Evolutionary conservation across 208 protist genomes (phyloP).

Genomic region (Eutreptiella sp.): DNA sequence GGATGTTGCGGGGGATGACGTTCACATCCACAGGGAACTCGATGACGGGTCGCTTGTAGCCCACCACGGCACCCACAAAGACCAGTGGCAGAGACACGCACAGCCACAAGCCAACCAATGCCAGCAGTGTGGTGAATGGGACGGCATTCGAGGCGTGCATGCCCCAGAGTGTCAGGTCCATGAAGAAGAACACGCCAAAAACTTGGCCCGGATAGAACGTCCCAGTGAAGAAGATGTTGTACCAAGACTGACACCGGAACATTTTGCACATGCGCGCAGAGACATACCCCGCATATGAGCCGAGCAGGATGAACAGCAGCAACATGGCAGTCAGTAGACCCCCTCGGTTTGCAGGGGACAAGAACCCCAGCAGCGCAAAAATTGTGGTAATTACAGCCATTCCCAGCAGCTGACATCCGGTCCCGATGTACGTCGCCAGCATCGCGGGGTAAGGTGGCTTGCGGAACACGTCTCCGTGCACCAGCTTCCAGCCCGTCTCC

Average conservation of each 20-base stretch:
- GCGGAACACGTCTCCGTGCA: constrained; percentile 95
- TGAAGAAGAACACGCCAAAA: constrained; percentile 53
- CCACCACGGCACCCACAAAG: constrained; percentile 87
- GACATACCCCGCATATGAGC: constrained; percentile 78
- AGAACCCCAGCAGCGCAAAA: constrained; percentile 87
- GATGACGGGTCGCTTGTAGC: constrained; percentile 70
- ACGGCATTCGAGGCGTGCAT: constrained; percentile 55
- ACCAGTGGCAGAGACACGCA: constrained; percentile 90
- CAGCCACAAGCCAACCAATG: constrained; percentile 69
- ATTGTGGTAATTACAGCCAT: constrained; percentile 69
- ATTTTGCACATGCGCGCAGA: constrained; percentile 81
- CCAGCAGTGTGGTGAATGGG: constrained; percentile 50
- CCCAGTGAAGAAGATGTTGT: constrained; percentile 69
- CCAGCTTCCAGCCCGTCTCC: constrained; percentile 93
- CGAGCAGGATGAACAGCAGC: constrained; percentile 62
- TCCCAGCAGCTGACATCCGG: constrained; percentile 82
- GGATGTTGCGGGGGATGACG: constrained; percentile 91
- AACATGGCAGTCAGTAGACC: constrained; percentile 72
- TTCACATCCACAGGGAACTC: constrained; percentile 81
- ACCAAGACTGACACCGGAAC: constrained; percentile 79
- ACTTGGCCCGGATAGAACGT: constrained; percentile 54
- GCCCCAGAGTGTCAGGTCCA: constrained; percentile 53
- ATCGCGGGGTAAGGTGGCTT: constrained; percentile 64
- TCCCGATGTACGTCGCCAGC: constrained; percentile 80
- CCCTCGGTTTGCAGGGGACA: constrained; percentile 88